Evolutionary conservation across 208 protist species (phyloP).

Genomic region (Wallacemonas sp.): DNA sequence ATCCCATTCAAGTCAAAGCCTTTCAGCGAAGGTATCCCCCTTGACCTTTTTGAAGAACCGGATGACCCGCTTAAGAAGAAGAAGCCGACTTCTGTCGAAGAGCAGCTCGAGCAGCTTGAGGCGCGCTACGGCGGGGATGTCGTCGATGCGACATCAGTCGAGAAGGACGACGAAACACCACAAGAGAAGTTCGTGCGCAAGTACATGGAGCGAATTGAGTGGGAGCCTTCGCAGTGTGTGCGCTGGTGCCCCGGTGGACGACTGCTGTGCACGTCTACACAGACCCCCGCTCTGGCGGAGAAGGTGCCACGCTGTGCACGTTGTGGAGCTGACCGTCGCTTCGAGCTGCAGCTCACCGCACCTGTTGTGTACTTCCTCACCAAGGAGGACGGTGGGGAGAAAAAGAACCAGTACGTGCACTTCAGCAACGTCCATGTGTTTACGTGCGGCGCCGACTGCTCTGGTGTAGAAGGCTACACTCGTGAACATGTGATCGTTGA

Average conservation of each 20-base stretch:
- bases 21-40: constrained; percentile 52
- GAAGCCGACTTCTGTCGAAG: constrained; percentile 33
- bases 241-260: constrained; percentile 73
- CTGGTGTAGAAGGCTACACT: constrained; percentile 48
- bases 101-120: constrained; percentile 55
- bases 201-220: constrained; percentile 76
- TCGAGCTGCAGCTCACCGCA: constrained; percentile 84
- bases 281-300: constrained; percentile 10
- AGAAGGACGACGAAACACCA: constrained; percentile 71
- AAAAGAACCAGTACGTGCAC: constrained; percentile 57
- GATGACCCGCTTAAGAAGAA: constrained; percentile 9
- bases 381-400: constrained; percentile 41
- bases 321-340: constrained; percentile 55
- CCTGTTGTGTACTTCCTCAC: constrained; percentile 83
- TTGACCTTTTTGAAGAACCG: constrained; percentile 75
- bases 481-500: constrained; percentile 72
- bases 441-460: constrained; percentile 77
- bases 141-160: constrained; percentile 57
- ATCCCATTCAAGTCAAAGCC: constrained; percentile 30
- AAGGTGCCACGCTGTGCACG: constrained; percentile 48
- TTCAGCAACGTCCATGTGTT: constrained; percentile 85
- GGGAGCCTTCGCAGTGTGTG: constrained; percentile 77
- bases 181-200: constrained; percentile 62
- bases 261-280: constrained; percentile 33
- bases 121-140: constrained; percentile 47